These are phyloP conservation scores for Nakazawaea pomicola DNA, from an alignment of 805 yeast genomes.

Conservation along the genomic window DNA sequence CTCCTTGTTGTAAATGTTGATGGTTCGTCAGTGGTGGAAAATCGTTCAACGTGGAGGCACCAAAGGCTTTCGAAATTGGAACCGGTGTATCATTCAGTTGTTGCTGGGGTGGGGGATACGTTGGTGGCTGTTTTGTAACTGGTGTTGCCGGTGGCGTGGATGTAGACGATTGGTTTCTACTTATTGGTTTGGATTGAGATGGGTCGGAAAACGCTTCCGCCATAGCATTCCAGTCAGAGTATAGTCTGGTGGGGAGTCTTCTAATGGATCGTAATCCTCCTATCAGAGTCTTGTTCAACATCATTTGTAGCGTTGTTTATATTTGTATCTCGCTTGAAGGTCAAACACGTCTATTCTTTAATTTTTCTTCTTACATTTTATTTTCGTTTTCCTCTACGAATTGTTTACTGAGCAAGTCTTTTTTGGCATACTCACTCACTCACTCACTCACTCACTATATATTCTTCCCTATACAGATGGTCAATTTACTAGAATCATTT, in stretches of 20 bases:
- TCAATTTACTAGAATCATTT: too few relatives aligned
- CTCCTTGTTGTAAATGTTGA: background rate
- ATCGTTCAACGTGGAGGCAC: conserved; percentile 1
- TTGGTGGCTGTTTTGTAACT: background rate
- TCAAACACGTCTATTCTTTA: too few relatives aligned
- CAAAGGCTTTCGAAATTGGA: background rate
- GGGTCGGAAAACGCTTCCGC: conserved; percentile 25
- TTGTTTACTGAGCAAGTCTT: too few relatives aligned
- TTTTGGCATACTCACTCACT: too few relatives aligned
- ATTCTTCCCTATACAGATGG: too few relatives aligned
- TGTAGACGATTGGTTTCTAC: background rate
- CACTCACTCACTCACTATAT: too few relatives aligned
- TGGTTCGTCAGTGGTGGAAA: conserved; percentile 6
- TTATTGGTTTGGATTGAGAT: conserved; percentile 3
- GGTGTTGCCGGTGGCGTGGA: background rate
- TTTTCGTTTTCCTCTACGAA: too few relatives aligned
- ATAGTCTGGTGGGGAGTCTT: background rate
- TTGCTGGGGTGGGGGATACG: background rate
- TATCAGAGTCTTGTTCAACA: background rate
- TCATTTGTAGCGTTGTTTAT: too few relatives aligned
- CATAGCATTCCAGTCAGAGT: conserved; percentile 20
- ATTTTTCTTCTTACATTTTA: background rate
- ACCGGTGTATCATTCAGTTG: background rate
- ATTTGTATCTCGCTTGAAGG: too few relatives aligned
- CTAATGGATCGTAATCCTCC: background rate